Base-by-base conservation (phyloP, 179 eudicot genomes). In the Drosera spatulata region DNA sequence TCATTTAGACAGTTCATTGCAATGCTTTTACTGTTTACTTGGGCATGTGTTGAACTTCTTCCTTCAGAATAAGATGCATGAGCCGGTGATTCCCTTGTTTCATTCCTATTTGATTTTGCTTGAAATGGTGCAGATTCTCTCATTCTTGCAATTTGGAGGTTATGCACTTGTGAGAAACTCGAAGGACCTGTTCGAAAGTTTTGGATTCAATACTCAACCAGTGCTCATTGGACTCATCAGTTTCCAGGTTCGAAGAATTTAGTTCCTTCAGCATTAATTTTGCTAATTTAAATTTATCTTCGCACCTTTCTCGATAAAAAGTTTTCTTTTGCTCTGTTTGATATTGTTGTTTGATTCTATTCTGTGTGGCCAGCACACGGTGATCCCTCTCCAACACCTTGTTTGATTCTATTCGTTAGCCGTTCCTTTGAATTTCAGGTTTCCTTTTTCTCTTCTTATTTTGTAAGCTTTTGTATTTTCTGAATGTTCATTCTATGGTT, bases 401-500 rank as follows among this genome's bases (percentile, higher is more conserved):
- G 85, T 93, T 49, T n/a, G n/a, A n/a, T n/a, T n/a, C n/a, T n/a
- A n/a, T n/a, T 93, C 52, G 93, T 93, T 33, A 89, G 99, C 85
- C 73, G 96, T 38, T 71, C 99, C 55, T 93, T 89, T 63, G 96
- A 93, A 70, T 93, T 93, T 72, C 99, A 93, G 99, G 96, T 93
- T 49, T 53, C 41, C 53, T 12, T 14, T 38, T 8, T 7, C 22
- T 7, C 6, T 44, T 13, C 40, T 51, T 38, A 9, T 50, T 13
- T 15, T 47, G 8, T 47, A 13, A 4, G 3, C 51, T 15, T 39
- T 13, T 7, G 46, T 11, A 47, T 12, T 39, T 40, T 12, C 7
- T 12, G 9, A 46, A 10, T 10, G 11, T 46, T 46, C 49, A 46
- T 46, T 6, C 49, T 46, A 46, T 2, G 49, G 7, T 4, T 40